Evolutionary conservation across 768 basidiomycete genomes (phyloP), one percentile per base, ranked within the genome.

Genomic region (Mycena metata): DNA sequence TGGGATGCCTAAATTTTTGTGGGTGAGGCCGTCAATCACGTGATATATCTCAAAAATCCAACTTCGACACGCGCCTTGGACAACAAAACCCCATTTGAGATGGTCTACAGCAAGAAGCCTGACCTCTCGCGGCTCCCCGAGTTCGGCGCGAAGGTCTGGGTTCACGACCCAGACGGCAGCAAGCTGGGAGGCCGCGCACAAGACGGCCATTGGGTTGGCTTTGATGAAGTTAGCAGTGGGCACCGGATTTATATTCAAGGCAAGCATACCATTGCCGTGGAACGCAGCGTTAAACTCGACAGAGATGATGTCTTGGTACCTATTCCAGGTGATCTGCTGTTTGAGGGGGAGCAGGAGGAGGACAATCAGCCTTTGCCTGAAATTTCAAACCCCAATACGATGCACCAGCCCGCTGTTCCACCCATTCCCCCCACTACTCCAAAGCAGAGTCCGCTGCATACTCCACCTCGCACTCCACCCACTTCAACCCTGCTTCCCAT

Each of bases 151-250:
- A 58, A 52, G 13, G 68, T 71, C 4, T 79, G 65, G 67, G 75
- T 81, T 0, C 73, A 78, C 8, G 67, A 72, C 43, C 42, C 36
- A 1, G 62, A 57, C 9, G 70, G 56, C 11, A 61, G 57, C 23
- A 82, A 82, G 64, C 67, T 82, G 0, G 78, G 76, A 6, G 62
- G 72, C 19, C 43, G 70, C 16, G 73, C 72, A 7, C 47, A 71
- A 5, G 70, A 77, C 24, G 80, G 79, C 0, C 65, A 67, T 12
- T 85, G 79, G 78, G 69, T 84, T 13, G 80, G 83, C 0, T 80
- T 77, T 71, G 78, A 82, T 66, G 60, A 74, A 2, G 68, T 79
- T 24, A 79, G 76, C 58, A 78, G 75, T n/a, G 78, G 75, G 0
- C 76, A 79, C 39, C 70, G 71, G 0, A 74, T 83, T 21, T 83